Evolutionary conservation across 768 basidiomycete genomes (phyloP).

Genomic region (Collybia mongolica): DNA sequence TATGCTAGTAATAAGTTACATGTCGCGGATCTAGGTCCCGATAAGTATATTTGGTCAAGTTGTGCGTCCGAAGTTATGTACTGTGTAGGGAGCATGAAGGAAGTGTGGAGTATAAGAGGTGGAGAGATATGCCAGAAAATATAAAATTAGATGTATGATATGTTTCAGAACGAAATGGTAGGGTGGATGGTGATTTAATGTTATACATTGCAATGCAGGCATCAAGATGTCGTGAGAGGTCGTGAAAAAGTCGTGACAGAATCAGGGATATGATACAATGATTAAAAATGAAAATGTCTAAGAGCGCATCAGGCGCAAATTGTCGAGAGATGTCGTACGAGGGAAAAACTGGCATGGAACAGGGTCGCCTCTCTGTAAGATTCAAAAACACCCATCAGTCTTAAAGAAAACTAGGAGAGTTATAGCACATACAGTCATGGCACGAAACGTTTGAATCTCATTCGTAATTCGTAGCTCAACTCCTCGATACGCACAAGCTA

Average conservation of each 20-base stretch:
- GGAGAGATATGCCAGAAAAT: not conserved
- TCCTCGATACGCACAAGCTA: constrained; percentile 63
- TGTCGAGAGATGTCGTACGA: constrained; percentile 17
- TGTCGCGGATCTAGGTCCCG: not conserved
- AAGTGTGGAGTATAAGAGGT: not conserved
- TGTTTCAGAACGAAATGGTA: not conserved
- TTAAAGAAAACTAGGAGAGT: constrained; percentile 5
- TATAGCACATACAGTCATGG: constrained; percentile 41
- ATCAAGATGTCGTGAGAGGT: constrained; percentile 3
- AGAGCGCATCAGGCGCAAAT: constrained; percentile 14
- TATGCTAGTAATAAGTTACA: no score
- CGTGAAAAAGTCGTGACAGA: not conserved
- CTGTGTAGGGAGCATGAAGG: not conserved
- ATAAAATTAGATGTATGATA: not conserved
- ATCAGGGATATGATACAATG: constrained; percentile 5
- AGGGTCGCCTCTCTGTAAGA: constrained; percentile 17
- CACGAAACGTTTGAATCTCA: constrained; percentile 54
- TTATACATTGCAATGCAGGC: not conserved
- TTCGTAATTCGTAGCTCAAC: constrained; percentile 50
- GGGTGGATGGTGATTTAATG: not conserved
- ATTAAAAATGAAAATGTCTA: constrained; percentile 5
- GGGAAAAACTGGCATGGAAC: constrained; percentile 12
- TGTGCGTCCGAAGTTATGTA: not conserved
- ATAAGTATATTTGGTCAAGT: not conserved
- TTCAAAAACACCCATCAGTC: not conserved